A percentile compares a stretch with the other conserved stretches of the same genome.
Conservation (phyloP, 495 filamentous ascomycete genomes). For the Tuber indicum region DNA sequence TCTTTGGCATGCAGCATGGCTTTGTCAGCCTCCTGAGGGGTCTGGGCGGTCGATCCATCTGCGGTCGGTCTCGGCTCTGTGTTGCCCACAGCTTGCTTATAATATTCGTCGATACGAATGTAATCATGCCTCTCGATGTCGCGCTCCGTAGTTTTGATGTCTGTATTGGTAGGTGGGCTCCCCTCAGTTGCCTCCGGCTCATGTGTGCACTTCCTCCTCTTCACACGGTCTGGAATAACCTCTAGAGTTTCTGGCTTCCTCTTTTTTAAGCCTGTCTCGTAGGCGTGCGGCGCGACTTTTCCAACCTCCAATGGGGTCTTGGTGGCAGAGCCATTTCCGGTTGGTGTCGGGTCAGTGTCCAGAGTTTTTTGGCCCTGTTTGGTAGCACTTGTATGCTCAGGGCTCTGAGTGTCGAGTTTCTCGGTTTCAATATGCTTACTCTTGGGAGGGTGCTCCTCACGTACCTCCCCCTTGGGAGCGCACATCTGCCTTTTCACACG, state of each 20-base stretch:
- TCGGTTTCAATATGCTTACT: neutral
- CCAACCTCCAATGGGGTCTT: neutral
- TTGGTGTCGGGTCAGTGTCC: neutral
- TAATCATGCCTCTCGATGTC: neutral
- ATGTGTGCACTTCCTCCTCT: neutral
- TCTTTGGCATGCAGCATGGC: neutral
- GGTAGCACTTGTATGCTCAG: neutral
- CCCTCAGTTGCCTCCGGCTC: neutral
- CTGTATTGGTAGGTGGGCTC: no score
- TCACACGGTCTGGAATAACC: neutral
- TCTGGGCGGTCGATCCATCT: neutral
- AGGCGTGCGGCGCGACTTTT: accelerated
- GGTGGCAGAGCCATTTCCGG: neutral
- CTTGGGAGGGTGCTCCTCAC: neutral
- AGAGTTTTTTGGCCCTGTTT: neutral
- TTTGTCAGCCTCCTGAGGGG: neutral
- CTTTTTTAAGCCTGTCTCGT: neutral
- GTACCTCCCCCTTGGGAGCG: neutral
- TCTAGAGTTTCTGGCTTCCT: neutral
- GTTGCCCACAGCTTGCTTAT: neutral
- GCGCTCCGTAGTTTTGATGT: neutral
- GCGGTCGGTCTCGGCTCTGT: neutral
- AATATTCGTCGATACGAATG: neutral
- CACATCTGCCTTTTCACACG: neutral
- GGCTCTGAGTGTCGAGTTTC: neutral